Evolutionary conservation across 2,329 filamentous ascomycete species (phyloP).

Genomic region (Beauveria sp.): DNA sequence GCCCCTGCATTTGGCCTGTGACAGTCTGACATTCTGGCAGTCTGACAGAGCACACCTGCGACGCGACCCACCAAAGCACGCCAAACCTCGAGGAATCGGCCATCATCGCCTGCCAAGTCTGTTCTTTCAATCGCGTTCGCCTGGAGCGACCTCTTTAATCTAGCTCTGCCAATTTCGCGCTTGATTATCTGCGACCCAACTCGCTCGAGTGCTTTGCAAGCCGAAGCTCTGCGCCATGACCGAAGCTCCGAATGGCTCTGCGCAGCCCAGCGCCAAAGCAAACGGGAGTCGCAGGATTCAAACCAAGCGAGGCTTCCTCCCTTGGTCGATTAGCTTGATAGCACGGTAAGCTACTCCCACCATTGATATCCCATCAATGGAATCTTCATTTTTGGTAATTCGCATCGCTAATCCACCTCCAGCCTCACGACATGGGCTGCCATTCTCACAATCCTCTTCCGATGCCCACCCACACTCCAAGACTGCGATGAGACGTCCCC

Average conservation of each 20-base stretch:
- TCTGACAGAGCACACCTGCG: neutral
- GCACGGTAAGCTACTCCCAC: conserved; percentile 41
- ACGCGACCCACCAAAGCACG: conserved; percentile 3
- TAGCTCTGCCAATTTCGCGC: neutral
- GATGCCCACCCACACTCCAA: conserved; percentile 66
- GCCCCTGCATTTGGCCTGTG: conserved; percentile 7
- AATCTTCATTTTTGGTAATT: neutral
- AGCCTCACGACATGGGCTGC: conserved; percentile 82
- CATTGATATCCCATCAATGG: neutral
- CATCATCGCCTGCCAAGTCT: neutral
- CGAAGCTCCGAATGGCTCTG: conserved; percentile 32
- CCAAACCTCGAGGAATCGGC: neutral
- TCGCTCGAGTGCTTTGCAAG: neutral
- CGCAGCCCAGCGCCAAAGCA: conserved; percentile 26
- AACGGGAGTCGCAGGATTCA: conserved; percentile 23
- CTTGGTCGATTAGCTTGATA: conserved; percentile 37
- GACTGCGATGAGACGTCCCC: conserved; percentile 64
- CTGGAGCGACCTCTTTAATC: conserved; percentile 1
- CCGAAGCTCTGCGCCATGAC: conserved; percentile 23
- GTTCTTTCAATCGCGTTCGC: neutral
- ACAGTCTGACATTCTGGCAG: neutral
- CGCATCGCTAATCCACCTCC: conserved; percentile 6
- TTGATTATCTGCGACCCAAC: too few species aligned
- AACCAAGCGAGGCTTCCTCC: conserved; percentile 22
- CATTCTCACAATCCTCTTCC: conserved; percentile 71